A percentile compares a stretch with the other conserved stretches of the same genome.
Evolutionary conservation across 805 yeast species (phyloP).

Genomic region (Monosporozyma solicola): DNA sequence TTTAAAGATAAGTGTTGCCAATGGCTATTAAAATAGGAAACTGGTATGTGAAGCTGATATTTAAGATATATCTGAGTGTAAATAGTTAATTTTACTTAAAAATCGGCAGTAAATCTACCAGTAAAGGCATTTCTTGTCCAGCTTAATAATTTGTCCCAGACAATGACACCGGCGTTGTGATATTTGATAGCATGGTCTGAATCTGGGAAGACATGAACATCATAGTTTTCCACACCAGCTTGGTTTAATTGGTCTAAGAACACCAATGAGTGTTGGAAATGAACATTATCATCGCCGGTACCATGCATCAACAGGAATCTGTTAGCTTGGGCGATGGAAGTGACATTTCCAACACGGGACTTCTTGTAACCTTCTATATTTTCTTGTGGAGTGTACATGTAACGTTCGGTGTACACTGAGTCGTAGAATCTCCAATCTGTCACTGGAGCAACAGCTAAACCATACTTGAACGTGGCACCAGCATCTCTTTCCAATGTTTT

Average conservation of each 20-base stretch:
- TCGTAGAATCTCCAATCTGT: conserved; percentile 91
- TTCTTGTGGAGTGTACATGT: conserved; percentile 74
- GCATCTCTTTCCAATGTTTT: conserved; percentile 79
- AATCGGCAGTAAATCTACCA: conserved; percentile 25
- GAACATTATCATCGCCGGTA: conserved; percentile 95
- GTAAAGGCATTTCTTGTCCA: conserved; percentile 60
- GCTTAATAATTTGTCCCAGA: conserved; percentile 53
- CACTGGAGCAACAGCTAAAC: conserved; percentile 96
- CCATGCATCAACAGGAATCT: conserved; percentile 91
- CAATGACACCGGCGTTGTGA: conserved; percentile 64
- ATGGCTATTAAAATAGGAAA: neutral
- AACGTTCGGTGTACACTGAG: conserved; percentile 89
- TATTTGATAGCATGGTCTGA: conserved; percentile 64
- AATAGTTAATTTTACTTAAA: neutral
- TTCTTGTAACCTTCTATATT: conserved; percentile 55
- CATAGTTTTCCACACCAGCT: conserved; percentile 74
- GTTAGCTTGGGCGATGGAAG: conserved; percentile 44
- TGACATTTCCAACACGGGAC: conserved; percentile 49
- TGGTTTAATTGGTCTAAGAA: conserved; percentile 67
- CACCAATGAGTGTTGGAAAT: conserved; percentile 78
- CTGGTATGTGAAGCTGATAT: neutral
- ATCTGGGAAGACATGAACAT: conserved; percentile 72
- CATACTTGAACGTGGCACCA: conserved; percentile 69
- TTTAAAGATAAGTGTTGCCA: neutral
- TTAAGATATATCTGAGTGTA: neutral